A percentile compares a stretch with the other conserved stretches of the same genome.
phyloP scores from a whole-genome alignment of 2,329 filamentous ascomycete genomes.

The Fusarium nematophilum region DNA sequence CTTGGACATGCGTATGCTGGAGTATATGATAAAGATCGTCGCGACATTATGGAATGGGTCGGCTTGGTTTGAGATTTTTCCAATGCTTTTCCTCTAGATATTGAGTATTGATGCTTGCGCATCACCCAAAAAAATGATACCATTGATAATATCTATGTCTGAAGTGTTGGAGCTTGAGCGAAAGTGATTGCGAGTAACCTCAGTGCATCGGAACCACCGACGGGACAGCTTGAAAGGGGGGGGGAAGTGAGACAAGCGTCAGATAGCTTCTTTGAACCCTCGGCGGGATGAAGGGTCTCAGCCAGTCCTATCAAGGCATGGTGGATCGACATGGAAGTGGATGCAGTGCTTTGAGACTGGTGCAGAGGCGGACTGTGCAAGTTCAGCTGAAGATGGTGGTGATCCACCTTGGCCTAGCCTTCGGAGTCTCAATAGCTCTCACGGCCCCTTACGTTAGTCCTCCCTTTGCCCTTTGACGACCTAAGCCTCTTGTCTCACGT shows the following conservation, averaged over 20 bases:
- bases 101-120: conserved; percentile 25
- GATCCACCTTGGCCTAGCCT: conserved; percentile 13
- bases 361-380: conserved; percentile 12
- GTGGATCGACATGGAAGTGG: conserved; percentile 9
- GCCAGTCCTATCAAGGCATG: conserved; percentile 14
- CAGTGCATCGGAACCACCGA: too few relatives aligned
- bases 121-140: conserved; percentile 10
- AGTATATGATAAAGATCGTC: conserved; percentile 31
- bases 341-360: conserved; percentile 8
- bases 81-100: conserved; percentile 29
- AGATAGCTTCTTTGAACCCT: neutral
- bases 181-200: too few relatives aligned
- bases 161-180: too few relatives aligned
- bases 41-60: conserved; percentile 8
- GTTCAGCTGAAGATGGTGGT: conserved; percentile 30
- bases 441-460: conserved; percentile 12
- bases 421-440: conserved; percentile 1
- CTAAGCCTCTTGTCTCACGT: neutral
- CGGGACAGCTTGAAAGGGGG: too few relatives aligned
- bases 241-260: conserved; percentile 14
- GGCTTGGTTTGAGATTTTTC: conserved; percentile 16
- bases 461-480: conserved; percentile 1
- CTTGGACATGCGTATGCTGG: conserved; percentile 28
- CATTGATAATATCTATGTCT: neutral
- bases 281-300: conserved; percentile 1